A percentile compares a stretch with the other conserved stretches of the same genome.
These are phyloP conservation scores for Epichloe festucae DNA, from an alignment of 2,329 filamentous ascomycete genomes.

Conservation along the genomic window DNA sequence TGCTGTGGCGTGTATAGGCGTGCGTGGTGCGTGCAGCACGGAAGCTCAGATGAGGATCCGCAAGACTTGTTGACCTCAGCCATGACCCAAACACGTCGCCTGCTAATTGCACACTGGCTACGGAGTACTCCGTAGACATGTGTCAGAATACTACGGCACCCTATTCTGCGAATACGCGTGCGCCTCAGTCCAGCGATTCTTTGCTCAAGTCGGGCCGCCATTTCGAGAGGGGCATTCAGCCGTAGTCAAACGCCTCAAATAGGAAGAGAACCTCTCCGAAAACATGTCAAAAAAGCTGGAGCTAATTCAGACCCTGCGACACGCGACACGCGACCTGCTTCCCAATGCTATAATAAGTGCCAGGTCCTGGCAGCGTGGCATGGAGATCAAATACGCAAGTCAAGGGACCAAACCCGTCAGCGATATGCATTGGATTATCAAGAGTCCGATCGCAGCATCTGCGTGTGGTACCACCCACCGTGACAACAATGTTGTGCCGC, in stretches of 20 bases:
- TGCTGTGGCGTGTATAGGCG: not conserved
- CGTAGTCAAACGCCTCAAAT: not conserved
- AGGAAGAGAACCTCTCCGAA: not conserved
- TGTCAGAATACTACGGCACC: no score
- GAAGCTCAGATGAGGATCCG: not conserved
- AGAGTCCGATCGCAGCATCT: not conserved
- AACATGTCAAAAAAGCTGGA: not conserved
- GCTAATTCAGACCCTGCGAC: not conserved
- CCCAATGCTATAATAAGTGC: not conserved
- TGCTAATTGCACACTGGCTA: not conserved
- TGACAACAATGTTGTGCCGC: not conserved
- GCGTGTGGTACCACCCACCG: not conserved
- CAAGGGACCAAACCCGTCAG: not conserved
- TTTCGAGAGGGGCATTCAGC: not conserved
- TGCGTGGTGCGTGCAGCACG: conserved; percentile 3
- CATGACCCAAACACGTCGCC: not conserved
- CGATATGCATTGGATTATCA: not conserved
- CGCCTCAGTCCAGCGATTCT: not conserved
- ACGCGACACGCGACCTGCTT: not conserved
- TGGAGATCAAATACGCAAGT: not conserved
- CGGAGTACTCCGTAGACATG: not conserved
- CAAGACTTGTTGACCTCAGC: not conserved
- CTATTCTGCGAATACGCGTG: not conserved
- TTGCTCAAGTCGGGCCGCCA: not conserved
- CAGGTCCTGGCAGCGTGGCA: not conserved